Evolutionary conservation across 345 rosid genomes (phyloP).

Genomic region (Citrus reticulata): DNA sequence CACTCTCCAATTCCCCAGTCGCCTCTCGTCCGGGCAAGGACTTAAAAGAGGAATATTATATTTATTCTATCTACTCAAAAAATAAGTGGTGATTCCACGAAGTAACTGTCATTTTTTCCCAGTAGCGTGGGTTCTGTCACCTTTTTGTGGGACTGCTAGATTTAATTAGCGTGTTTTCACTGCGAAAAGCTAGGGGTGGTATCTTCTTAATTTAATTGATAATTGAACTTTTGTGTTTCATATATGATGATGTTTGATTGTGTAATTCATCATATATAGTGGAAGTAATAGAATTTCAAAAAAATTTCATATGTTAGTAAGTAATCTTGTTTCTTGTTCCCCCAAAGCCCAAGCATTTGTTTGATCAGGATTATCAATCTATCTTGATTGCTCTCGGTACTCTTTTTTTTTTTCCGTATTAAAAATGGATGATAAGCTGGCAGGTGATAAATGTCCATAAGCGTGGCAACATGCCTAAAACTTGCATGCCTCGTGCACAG

Average conservation of each 20-base stretch:
- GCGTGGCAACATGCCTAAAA: not conserved
- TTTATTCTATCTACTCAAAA: not conserved
- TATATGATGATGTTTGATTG: not conserved
- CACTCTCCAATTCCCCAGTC: slow-evolving; percentile 52
- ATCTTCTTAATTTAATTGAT: not conserved
- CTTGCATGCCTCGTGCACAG: not conserved
- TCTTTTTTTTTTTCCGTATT: too few species aligned
- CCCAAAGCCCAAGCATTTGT: not conserved
- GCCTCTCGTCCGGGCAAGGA: slow-evolving; percentile 58
- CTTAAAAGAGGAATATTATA: not conserved
- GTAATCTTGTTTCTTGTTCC: not conserved
- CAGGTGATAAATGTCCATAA: not conserved
- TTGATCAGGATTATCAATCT: too few species aligned
- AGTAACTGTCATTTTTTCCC: not conserved
- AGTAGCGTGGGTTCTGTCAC: not conserved
- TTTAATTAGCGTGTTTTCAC: too few species aligned
- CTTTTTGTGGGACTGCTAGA: not conserved
- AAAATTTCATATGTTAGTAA: not conserved
- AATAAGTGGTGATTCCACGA: not conserved
- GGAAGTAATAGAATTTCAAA: not conserved
- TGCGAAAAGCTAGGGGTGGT: not conserved
- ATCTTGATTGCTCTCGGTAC: too few species aligned
- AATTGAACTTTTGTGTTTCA: not conserved
- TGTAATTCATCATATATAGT: not conserved
- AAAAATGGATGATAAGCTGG: too few species aligned